Evolutionary conservation across 768 basidiomycete genomes (phyloP).

Genomic region (Hydnomerulius pinastri): DNA sequence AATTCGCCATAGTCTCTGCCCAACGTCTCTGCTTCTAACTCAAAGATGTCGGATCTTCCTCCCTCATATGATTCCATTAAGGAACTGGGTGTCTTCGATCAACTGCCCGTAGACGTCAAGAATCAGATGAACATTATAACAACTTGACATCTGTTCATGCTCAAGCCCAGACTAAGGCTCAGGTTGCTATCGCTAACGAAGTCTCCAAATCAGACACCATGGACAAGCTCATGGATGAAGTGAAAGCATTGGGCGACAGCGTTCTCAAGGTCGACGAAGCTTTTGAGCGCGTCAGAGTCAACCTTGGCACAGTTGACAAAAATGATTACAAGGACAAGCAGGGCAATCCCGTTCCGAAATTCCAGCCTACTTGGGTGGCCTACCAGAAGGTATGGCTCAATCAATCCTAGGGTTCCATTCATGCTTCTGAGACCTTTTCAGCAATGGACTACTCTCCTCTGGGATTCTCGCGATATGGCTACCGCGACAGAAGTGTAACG

Average conservation of each 20-base stretch:
- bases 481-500: too few species aligned
- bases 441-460: not conserved
- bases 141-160: not conserved
- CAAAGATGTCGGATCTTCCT: not conserved
- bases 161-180: not conserved
- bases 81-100: not conserved
- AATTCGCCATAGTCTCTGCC: not conserved
- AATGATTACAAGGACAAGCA: not conserved
- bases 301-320: not conserved
- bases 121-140: not conserved
- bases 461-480: not conserved
- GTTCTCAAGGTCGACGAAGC: not conserved
- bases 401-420: not conserved
- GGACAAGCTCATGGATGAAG: not conserved
- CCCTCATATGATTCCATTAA: not conserved
- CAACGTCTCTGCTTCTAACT: not conserved
- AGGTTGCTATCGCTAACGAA: not conserved
- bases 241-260: not conserved
- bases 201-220: not conserved
- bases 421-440: not conserved
- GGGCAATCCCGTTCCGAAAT: not conserved
- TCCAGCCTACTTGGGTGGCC: not conserved
- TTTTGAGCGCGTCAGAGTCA: not conserved
- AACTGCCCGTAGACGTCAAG: not conserved
- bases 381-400: not conserved